These are phyloP conservation scores for Lepiota venenata DNA, from an alignment of 768 basidiomycete genomes.

Conservation along the genomic window DNA sequence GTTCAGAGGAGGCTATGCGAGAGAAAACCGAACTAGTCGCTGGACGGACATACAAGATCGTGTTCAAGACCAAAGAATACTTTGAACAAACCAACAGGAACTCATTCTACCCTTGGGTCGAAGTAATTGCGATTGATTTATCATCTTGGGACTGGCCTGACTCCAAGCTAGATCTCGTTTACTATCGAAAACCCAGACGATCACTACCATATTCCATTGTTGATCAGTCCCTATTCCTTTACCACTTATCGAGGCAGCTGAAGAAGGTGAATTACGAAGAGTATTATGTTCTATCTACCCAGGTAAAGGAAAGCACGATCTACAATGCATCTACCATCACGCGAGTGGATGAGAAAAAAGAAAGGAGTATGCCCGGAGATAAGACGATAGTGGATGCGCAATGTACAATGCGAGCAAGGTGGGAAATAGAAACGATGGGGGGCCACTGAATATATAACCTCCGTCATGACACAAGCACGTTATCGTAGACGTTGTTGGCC, in stretches of 20 bases:
- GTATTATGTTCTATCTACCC: constrained; percentile 12
- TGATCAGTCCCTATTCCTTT: constrained; percentile 89
- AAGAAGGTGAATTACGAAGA: constrained; percentile 4
- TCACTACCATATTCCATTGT: constrained; percentile 89
- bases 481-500: constrained; percentile 78
- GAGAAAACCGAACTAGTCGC: constrained; percentile 44
- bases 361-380: constrained; percentile 27
- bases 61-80: constrained; percentile 82
- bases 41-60: constrained; percentile 75
- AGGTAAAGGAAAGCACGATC: constrained; percentile 21
- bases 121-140: constrained; percentile 45
- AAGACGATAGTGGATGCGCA: constrained; percentile 22
- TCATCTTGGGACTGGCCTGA: not conserved
- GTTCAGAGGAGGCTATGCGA: constrained; percentile 39
- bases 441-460: constrained; percentile 9
- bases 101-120: constrained; percentile 90
- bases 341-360: constrained; percentile 20
- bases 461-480: constrained; percentile 52
- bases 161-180: constrained; percentile 66
- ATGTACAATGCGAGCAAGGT: constrained; percentile 22
- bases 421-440: constrained; percentile 16
- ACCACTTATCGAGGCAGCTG: constrained; percentile 93
- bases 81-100: constrained; percentile 60
- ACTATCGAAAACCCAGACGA: constrained; percentile 66
- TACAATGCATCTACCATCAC: constrained; percentile 31